Percentiles rank a stretch among this genome's conserved stretches.
phyloP scores from a whole-genome alignment of 2,329 filamentous ascomycete species.

The Diaporthe sp. region DNA sequence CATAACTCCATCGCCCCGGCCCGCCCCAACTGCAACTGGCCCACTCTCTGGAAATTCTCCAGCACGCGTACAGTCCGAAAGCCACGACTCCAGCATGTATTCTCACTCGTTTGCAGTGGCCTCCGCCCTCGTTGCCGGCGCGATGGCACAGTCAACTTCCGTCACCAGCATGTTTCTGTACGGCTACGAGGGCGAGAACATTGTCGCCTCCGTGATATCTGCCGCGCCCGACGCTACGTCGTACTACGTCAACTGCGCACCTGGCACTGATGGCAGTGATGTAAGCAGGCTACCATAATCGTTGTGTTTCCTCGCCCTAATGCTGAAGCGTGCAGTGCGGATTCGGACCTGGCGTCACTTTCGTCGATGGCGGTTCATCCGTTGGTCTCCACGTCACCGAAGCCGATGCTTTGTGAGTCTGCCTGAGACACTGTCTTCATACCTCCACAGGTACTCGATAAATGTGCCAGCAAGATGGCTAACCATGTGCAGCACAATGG shows the following conservation, averaged over 20 bases:
- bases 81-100: not conserved
- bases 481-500: not conserved
- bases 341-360: conserved; percentile 33
- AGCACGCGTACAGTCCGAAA: not conserved
- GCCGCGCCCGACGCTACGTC: conserved; percentile 30
- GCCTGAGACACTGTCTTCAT: not conserved
- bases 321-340: conserved; percentile 25
- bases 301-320: not conserved
- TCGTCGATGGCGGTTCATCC: conserved; percentile 31
- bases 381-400: conserved; percentile 34
- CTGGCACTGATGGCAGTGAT: conserved; percentile 38
- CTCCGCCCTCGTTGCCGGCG: conserved; percentile 24
- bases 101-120: conserved; percentile 17
- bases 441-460: not conserved
- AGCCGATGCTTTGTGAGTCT: conserved; percentile 20
- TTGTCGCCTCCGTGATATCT: conserved; percentile 38
- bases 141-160: conserved; percentile 37
- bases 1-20: not conserved
- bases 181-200: conserved; percentile 38
- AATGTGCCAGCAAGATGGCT: not conserved
- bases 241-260: conserved; percentile 34
- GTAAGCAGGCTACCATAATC: not conserved
- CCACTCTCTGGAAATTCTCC: not conserved
- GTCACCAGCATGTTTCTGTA: conserved; percentile 40
- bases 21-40: not conserved